Percentiles rank a stretch among this genome's conserved stretches.
These are phyloP conservation scores for sweet orange (Citrus sinensis) DNA, from an alignment of 345 rosid species.

Conservation along the genomic window DNA sequence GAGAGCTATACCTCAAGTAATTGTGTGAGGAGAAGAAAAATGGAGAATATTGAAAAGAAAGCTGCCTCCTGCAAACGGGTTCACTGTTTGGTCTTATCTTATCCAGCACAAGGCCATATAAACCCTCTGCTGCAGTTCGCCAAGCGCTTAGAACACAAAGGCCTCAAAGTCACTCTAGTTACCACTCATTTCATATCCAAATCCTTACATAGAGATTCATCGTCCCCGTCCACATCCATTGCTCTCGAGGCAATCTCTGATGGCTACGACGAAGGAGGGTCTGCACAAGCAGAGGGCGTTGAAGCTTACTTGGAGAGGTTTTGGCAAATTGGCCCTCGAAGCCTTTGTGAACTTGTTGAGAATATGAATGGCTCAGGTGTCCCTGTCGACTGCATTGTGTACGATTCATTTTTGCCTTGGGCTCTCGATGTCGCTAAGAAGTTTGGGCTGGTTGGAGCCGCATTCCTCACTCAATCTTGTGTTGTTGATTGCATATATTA, in stretches of 20 bases:
- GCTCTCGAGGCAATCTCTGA: constrained; percentile 20
- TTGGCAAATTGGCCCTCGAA: constrained; percentile 11
- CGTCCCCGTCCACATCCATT: not conserved
- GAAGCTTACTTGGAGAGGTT: constrained; percentile 13
- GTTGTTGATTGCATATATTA: constrained; percentile 29
- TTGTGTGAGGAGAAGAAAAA: too few species aligned
- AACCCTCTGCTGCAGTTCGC: constrained; percentile 24
- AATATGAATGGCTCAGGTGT: not conserved
- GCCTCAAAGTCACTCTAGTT: constrained; percentile 6
- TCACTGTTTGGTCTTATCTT: too few species aligned
- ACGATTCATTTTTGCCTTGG: constrained; percentile 29
- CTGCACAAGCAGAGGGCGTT: not conserved
- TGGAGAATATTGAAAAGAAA: too few species aligned
- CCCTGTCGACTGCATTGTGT: constrained; percentile 22
- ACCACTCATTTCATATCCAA: constrained; percentile 5
- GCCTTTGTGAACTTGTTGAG: constrained; percentile 8
- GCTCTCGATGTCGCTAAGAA: constrained; percentile 32
- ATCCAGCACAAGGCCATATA: constrained; percentile 2
- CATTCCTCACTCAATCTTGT: constrained; percentile 37
- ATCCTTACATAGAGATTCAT: not conserved
- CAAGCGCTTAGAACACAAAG: not conserved
- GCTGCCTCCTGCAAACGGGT: too few species aligned
- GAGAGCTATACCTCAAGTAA: too few species aligned
- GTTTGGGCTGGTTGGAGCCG: constrained; percentile 18
- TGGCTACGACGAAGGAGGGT: constrained; percentile 25